A percentile compares a stretch with the other conserved stretches of the same genome.
Evolutionary conservation across 1,284 basidiomycete genomes (phyloP).

Genomic region (Golubevia sp.): DNA sequence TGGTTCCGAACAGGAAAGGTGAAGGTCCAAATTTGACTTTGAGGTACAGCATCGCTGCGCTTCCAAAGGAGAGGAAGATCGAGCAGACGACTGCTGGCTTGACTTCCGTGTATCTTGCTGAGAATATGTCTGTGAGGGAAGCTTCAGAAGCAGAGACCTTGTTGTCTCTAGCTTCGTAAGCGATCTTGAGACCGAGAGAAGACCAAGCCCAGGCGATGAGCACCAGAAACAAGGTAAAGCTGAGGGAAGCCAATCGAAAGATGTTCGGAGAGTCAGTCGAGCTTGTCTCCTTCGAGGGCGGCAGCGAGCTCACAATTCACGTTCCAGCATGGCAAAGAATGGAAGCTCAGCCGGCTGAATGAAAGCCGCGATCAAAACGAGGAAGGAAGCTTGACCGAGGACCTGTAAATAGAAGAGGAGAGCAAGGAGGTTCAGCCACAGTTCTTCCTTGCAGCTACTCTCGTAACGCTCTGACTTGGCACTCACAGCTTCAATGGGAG

Average conservation of each 20-base stretch:
- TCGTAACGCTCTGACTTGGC: too few relatives aligned
- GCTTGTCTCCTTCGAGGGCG: background rate
- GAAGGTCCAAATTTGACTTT: conserved; percentile 71
- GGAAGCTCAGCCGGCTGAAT: too few relatives aligned
- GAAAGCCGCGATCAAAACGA: too few relatives aligned
- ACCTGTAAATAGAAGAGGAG: too few relatives aligned
- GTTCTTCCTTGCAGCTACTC: too few relatives aligned
- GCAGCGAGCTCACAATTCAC: background rate
- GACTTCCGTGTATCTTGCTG: conserved; percentile 16
- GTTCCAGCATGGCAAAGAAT: too few relatives aligned
- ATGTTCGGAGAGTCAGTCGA: background rate
- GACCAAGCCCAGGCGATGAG: background rate
- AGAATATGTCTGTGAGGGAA: background rate
- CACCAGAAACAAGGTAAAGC: background rate
- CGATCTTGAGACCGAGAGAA: background rate
- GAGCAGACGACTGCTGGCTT: conserved; percentile 71
- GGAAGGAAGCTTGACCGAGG: too few relatives aligned
- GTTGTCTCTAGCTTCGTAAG: background rate
- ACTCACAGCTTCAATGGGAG: too few relatives aligned
- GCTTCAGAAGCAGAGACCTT: background rate
- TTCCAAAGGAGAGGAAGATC: conserved; percentile 73
- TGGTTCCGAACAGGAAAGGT: conserved; percentile 69
- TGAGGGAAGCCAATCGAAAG: background rate
- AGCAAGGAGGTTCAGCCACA: too few relatives aligned
- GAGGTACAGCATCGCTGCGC: conserved; percentile 70